Conservation (phyloP, 352 stramenopile species). For the Phytophthora pluvialis region DNA sequence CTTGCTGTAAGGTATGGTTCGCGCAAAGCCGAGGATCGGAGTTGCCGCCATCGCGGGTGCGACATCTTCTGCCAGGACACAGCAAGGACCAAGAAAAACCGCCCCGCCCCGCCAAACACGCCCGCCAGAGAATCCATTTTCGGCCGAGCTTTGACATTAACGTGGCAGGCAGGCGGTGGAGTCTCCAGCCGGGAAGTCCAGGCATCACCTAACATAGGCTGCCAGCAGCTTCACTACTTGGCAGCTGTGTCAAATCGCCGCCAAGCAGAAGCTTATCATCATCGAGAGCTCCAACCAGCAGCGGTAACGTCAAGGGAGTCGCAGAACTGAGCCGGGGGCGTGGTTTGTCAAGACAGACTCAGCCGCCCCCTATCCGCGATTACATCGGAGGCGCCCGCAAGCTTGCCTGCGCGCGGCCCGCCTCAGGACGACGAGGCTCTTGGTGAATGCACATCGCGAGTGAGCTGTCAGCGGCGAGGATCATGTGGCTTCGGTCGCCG, state of each 20-base stretch:
- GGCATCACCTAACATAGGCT: not conserved
- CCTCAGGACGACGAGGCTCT: constrained; percentile 17
- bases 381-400: not conserved
- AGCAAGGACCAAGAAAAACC: too few relatives aligned
- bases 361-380: not conserved
- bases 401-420: not conserved
- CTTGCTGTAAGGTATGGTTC: too few relatives aligned
- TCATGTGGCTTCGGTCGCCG: not conserved
- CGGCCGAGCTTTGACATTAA: not conserved
- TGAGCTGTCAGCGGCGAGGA: not conserved
- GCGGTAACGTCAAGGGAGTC: constrained; percentile 2
- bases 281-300: not conserved
- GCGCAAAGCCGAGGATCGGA: constrained; percentile 9
- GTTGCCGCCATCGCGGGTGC: not conserved
- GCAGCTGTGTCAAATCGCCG: constrained; percentile 17
- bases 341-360: constrained; percentile 20
- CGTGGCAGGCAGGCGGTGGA: too few relatives aligned
- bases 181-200: too few relatives aligned
- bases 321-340: constrained; percentile 24
- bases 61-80: constrained; percentile 12
- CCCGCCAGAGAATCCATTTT: not conserved
- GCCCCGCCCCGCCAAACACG: too few relatives aligned
- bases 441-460: not conserved
- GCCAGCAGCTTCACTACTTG: not conserved
- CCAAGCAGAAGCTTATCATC: too few relatives aligned